These are phyloP conservation scores for Ceratobasidium sp. DNA, from an alignment of 1,284 basidiomycete species.

Conservation along the genomic window DNA sequence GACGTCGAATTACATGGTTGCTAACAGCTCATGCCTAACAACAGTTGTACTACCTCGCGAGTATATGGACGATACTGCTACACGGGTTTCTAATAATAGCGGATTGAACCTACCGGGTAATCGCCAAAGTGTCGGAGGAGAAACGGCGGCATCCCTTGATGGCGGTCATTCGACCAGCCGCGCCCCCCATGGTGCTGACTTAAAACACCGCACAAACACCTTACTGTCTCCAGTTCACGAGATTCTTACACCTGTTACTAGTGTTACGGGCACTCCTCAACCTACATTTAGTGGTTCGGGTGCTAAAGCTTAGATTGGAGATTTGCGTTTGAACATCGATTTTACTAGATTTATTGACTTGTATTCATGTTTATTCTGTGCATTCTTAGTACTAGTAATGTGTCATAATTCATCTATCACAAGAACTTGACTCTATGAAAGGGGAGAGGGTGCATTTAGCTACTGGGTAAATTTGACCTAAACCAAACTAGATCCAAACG, in stretches of 20 bases:
- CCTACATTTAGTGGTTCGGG: constrained; percentile 32
- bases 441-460: no score
- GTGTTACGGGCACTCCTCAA: constrained; percentile 30
- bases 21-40: constrained; percentile 12
- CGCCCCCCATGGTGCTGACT: constrained; percentile 24
- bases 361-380: no score
- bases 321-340: no score
- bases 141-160: constrained; percentile 12
- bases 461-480: no score
- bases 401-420: no score
- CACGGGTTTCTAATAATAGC: background rate
- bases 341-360: no score
- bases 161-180: constrained; percentile 25
- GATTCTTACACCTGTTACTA: constrained; percentile 38
- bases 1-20: no score
- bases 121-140: constrained; percentile 5
- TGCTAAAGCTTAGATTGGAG: background rate
- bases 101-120: constrained; percentile 9
- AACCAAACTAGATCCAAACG: no score
- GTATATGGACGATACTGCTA: constrained; percentile 1
- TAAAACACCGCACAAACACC: constrained; percentile 43
- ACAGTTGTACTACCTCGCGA: constrained; percentile 40
- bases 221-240: constrained; percentile 36
- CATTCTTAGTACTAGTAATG: no score
- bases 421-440: no score